A percentile compares a stretch with the other conserved stretches of the same genome.
These are phyloP conservation scores for Corylus americana DNA, from an alignment of 306 rosid species.

Conservation along the genomic window DNA sequence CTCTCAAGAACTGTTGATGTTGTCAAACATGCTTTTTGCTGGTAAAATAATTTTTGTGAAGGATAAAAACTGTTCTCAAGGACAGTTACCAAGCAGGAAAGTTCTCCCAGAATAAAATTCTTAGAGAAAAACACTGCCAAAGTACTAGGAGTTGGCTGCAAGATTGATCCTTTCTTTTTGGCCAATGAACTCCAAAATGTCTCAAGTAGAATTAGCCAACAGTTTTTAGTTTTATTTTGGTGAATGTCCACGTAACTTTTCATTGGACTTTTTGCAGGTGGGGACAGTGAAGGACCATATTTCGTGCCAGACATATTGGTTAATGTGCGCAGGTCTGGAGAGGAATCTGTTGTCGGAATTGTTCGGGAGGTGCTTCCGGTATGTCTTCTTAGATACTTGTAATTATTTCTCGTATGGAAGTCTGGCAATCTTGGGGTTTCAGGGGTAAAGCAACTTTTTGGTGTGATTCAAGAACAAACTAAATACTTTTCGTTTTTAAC, in stretches of 20 bases:
- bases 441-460: not conserved
- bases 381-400: conserved; percentile 30
- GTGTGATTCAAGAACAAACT: not conserved
- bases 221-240: not conserved
- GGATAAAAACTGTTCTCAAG: no score
- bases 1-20: no score
- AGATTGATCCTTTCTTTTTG: not conserved
- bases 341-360: conserved; percentile 64
- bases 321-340: conserved; percentile 75
- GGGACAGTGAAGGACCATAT: conserved; percentile 89
- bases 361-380: conserved; percentile 91
- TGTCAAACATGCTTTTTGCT: no score
- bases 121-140: not conserved
- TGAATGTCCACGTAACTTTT: conserved; percentile 12
- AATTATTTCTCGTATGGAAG: not conserved
- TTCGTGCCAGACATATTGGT: conserved; percentile 85
- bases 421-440: not conserved
- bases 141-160: not conserved
- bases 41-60: no score
- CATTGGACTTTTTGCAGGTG: conserved; percentile 55
- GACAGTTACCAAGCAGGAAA: no score
- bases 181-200: not conserved
- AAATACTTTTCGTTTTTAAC: no score
- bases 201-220: not conserved
- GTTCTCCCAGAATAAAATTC: not conserved